These are phyloP conservation scores for Nitzschia inconspicua DNA, from an alignment of 108 stramenopile species.

Conservation along the genomic window DNA sequence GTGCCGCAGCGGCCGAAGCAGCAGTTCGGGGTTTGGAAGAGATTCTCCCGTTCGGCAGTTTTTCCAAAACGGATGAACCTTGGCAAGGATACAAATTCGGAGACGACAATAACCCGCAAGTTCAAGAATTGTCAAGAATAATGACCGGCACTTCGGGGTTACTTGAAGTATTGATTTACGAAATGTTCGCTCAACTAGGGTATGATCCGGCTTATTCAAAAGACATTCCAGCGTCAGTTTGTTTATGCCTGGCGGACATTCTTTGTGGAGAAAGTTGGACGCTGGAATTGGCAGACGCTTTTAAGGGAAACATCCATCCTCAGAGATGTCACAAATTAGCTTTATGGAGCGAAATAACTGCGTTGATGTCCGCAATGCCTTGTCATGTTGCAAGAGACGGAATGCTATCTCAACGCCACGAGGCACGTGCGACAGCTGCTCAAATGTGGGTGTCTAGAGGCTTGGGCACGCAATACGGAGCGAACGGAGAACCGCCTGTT, in stretches of 20 bases:
- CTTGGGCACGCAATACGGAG: conserved; percentile 24
- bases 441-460: conserved; percentile 83
- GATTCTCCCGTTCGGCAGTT: conserved; percentile 68
- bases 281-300: background rate
- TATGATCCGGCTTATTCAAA: background rate
- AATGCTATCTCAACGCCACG: conserved; percentile 62
- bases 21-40: conserved; percentile 67
- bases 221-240: conserved; percentile 34
- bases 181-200: conserved; percentile 31
- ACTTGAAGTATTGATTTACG: conserved; percentile 50
- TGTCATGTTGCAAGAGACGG: conserved; percentile 85
- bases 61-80: conserved; percentile 71
- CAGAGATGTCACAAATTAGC: conserved; percentile 13
- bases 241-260: conserved; percentile 58
- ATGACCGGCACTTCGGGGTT: conserved; percentile 67
- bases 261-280: conserved; percentile 70
- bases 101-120: conserved; percentile 65
- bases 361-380: conserved; percentile 63
- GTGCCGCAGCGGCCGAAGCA: conserved; percentile 76
- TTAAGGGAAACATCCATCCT: conserved; percentile 12
- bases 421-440: conserved; percentile 79
- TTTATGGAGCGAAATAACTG: conserved; percentile 72
- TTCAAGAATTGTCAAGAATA: conserved; percentile 73
- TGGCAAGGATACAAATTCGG: conserved; percentile 57
- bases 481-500: conserved; percentile 41